These are phyloP conservation scores for Botrytis fabae DNA, from an alignment of 2,329 filamentous ascomycete species.

Conservation along the genomic window DNA sequence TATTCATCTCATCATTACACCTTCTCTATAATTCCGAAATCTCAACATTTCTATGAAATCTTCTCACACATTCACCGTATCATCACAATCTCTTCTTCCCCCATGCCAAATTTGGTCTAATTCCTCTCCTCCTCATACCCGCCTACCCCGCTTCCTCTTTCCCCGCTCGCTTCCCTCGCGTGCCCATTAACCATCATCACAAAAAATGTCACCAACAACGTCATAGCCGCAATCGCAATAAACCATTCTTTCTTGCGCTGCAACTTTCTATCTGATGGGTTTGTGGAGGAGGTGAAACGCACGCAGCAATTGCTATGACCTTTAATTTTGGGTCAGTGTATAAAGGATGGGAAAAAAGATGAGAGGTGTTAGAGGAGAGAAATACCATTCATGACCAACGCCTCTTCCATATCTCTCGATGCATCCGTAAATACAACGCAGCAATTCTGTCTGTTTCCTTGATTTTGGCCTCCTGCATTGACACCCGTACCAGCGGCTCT, in stretches of 20 bases:
- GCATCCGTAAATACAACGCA: constrained; percentile 36
- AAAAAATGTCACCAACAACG: neutral
- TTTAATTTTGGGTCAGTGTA: neutral
- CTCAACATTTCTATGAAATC: neutral
- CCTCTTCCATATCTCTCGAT: constrained; percentile 30
- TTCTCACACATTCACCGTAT: neutral
- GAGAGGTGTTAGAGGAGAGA: neutral
- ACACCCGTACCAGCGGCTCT: neutral
- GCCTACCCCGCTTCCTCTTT: neutral
- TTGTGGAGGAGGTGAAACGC: constrained; percentile 1
- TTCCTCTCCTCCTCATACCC: neutral
- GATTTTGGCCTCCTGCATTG: neutral
- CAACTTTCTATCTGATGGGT: neutral
- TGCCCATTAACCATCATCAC: neutral
- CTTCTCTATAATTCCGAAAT: neutral
- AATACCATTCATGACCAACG: constrained; percentile 10
- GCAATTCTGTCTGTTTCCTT: constrained; percentile 29
- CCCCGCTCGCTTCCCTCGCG: neutral
- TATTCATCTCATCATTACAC: neutral
- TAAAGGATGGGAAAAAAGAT: neutral
- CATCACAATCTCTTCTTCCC: neutral
- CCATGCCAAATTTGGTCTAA: neutral
- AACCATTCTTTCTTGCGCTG: neutral
- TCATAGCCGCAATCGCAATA: neutral
- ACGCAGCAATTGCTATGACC: constrained; percentile 34